Percentiles rank a stretch among this genome's conserved stretches.
These are phyloP conservation scores for Rhynchosporium graminicola DNA, from an alignment of 2,329 filamentous ascomycete genomes.

Conservation along the genomic window DNA sequence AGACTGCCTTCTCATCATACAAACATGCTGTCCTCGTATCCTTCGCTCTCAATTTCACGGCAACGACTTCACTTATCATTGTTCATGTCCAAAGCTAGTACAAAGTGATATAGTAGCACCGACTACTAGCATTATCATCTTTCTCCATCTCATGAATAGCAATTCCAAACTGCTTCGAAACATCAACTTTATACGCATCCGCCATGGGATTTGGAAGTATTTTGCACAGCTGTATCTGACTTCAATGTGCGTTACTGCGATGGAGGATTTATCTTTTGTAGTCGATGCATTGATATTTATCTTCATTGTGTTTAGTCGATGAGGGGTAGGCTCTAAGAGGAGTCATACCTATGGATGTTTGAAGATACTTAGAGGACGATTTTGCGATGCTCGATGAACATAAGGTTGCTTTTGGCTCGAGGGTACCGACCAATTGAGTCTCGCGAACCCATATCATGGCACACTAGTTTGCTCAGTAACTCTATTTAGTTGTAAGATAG, in stretches of 20 bases:
- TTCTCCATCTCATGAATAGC: slow-evolving; percentile 42
- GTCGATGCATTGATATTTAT: neutral
- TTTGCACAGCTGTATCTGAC: slow-evolving; percentile 43
- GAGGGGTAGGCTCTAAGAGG: neutral
- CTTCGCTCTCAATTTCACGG: neutral
- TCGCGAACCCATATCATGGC: slow-evolving; percentile 48
- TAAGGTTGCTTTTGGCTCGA: slow-evolving; percentile 49
- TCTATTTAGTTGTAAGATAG: slow-evolving; percentile 27
- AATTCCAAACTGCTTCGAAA: slow-evolving; percentile 45
- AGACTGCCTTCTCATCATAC: too few relatives aligned
- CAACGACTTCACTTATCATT: neutral
- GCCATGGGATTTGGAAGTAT: slow-evolving; percentile 42
- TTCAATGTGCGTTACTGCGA: slow-evolving; percentile 8
- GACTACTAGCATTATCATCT: slow-evolving; percentile 47
- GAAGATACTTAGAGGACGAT: neutral
- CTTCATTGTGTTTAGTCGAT: neutral
- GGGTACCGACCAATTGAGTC: slow-evolving; percentile 48
- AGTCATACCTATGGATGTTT: slow-evolving; percentile 5
- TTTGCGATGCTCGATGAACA: slow-evolving; percentile 72
- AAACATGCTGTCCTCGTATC: too few relatives aligned
- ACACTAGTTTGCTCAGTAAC: slow-evolving; percentile 48
- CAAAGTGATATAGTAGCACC: slow-evolving; percentile 44
- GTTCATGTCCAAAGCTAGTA: slow-evolving; percentile 9
- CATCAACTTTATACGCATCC: slow-evolving; percentile 44
- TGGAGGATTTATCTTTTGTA: slow-evolving; percentile 12